Percentiles rank a stretch among this genome's conserved stretches.
These are phyloP conservation scores for Amanita exitialis DNA, from an alignment of 768 basidiomycete genomes.

Conservation along the genomic window DNA sequence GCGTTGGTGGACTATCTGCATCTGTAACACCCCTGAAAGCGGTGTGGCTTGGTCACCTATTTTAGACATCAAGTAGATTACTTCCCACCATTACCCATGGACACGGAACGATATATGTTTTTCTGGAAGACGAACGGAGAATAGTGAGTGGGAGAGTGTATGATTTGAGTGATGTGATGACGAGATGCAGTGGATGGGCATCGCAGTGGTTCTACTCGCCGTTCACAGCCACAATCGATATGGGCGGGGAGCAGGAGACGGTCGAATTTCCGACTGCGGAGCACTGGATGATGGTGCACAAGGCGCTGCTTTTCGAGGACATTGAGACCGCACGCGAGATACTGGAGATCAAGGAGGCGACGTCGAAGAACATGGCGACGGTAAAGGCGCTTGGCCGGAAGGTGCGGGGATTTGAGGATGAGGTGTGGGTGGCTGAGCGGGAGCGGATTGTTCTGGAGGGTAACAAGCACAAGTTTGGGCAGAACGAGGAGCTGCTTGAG, in stretches of 20 bases:
- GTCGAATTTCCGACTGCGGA: slow-evolving; percentile 39
- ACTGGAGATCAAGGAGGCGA: slow-evolving; percentile 21
- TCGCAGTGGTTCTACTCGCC: slow-evolving; percentile 40
- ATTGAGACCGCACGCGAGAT: slow-evolving; percentile 30
- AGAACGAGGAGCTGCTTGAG: slow-evolving; percentile 30
- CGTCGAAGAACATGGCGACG: slow-evolving; percentile 23
- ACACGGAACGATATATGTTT: slow-evolving; percentile 28
- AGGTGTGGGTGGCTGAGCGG: slow-evolving; percentile 33
- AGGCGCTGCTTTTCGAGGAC: slow-evolving; percentile 48
- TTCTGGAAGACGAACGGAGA: slow-evolving; percentile 34
- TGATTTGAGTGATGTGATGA: neutral
- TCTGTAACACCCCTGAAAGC: slow-evolving; percentile 13
- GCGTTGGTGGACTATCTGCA: slow-evolving; percentile 44
- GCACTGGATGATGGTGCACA: slow-evolving; percentile 64
- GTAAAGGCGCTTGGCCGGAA: slow-evolving; percentile 47
- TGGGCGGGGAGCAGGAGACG: slow-evolving; percentile 19
- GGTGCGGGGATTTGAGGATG: slow-evolving; percentile 38
- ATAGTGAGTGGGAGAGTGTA: slow-evolving; percentile 21
- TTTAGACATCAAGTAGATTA: no score
- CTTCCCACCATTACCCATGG: slow-evolving; percentile 5
- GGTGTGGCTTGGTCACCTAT: neutral
- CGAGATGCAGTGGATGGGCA: slow-evolving; percentile 28
- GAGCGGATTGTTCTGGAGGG: slow-evolving; percentile 43
- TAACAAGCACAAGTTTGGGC: slow-evolving; percentile 43
- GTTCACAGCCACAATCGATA: slow-evolving; percentile 28